A percentile compares a stretch with the other conserved stretches of the same genome.
Conservation (phyloP, 1,139 yeast genomes). For the Kodamaea anthophila region DNA sequence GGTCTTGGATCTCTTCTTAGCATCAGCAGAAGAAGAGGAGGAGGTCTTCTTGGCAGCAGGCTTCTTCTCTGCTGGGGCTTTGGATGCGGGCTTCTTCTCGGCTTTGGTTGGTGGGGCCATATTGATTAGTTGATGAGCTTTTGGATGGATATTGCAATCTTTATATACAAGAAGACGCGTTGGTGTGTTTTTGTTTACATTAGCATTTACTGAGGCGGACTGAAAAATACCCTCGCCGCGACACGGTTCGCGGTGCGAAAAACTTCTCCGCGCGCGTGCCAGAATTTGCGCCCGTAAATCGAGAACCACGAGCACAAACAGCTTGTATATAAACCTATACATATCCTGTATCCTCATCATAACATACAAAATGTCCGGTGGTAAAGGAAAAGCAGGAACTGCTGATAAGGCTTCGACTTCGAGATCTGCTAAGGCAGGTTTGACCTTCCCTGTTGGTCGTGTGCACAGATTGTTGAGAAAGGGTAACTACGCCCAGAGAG, state of each 20-base stretch:
- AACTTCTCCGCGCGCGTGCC: conserved; percentile 1
- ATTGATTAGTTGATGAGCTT: conserved; percentile 7
- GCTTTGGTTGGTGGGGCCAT: conserved; percentile 25
- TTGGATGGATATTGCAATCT: conserved; percentile 1
- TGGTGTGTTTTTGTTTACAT: conserved; percentile 1
- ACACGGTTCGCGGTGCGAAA: not conserved
- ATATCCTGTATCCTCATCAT: too few relatives aligned
- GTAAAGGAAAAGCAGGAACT: conserved; percentile 97
- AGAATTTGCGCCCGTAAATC: conserved; percentile 2
- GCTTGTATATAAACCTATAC: too few relatives aligned
- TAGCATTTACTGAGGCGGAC: conserved; percentile 3
- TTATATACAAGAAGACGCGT: conserved; percentile 4
- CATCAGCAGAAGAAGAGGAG: conserved; percentile 47
- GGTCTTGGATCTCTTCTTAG: conserved; percentile 92
- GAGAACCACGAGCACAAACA: conserved; percentile 3
- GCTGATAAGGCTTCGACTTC: conserved; percentile 92
- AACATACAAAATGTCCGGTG: conserved; percentile 85
- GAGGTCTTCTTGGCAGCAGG: conserved; percentile 28
- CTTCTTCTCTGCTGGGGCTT: conserved; percentile 29
- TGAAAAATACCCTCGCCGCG: not conserved
- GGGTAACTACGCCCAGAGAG: conserved; percentile 98
- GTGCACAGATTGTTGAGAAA: conserved; percentile 94
- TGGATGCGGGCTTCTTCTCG: conserved; percentile 27
- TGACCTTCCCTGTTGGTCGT: conserved; percentile 99
- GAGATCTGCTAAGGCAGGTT: conserved; percentile 97